Evolutionary conservation across 2,329 filamentous ascomycete genomes (phyloP), one percentile per base, ranked within the genome.

Genomic region (Samsoniella hepiali): DNA sequence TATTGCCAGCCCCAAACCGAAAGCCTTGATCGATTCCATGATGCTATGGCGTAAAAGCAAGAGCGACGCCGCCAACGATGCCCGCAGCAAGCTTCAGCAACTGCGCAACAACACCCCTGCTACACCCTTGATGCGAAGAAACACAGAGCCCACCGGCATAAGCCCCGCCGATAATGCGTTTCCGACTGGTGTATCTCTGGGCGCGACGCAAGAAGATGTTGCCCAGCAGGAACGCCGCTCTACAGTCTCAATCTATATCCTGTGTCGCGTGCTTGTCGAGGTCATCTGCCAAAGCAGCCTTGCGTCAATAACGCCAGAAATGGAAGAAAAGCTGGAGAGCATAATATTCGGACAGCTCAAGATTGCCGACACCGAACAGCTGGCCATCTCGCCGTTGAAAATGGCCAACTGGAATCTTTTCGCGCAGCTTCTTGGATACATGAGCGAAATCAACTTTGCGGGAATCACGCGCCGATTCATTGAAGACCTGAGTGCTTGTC

Each of bases 1-100:
- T 73, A 97, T 99, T 71, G 92, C 94, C 60, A 91, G 92, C 64
- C 90, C 93, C 68, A 96, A 96, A 72, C 96, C 96, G 5, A 98
- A 96, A 73, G 91, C 93, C 5, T 78, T 99, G 58, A 97, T 99
- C 71, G 95, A 99, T 75, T 93, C 91, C 27, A 93, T 99, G 75
- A 99, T 99, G 91, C 84, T 96, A 38, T 99, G 95, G 95, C 88
- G 95, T 63, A 98, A 97, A 76, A 91, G 87, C 67, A 98, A 98
- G 79, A 96, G 93, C 67, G 94, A 98, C 75, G 88, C 90, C 29
- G 93, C 93, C 34, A 89, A 86, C 69, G 85, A 89, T 67, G 88
- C 90, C 34, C 82, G 87, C 29, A 76, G 68, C 51, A 81, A 86
- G 69, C 76, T 87, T 29, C 84, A 87, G 68, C 84, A 87, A 62